Evolutionary conservation across 345 rosid genomes (phyloP).

Genomic region (Cardamine occulta): DNA sequence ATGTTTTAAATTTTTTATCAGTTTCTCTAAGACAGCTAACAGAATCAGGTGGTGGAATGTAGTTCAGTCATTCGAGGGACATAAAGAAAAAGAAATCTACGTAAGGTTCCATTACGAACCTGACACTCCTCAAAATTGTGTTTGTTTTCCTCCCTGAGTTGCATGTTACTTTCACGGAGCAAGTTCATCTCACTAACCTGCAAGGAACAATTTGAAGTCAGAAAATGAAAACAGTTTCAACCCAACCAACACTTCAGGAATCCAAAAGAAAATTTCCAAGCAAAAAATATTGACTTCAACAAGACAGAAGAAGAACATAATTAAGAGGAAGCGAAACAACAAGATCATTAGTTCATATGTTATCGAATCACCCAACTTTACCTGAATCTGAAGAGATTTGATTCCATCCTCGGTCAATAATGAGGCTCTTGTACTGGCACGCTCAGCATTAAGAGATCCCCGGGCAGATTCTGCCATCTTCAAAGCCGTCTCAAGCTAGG

Average conservation of each 20-base stretch:
- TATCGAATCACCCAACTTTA: slow-evolving; percentile 39
- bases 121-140: slow-evolving; percentile 96
- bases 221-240: slow-evolving; percentile 14
- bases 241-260: slow-evolving; percentile 10
- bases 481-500: slow-evolving; percentile 82
- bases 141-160: slow-evolving; percentile 95
- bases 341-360: slow-evolving; percentile 1
- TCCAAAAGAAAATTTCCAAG: slow-evolving; percentile 7
- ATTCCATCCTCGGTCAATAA: slow-evolving; percentile 87
- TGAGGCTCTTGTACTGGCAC: slow-evolving; percentile 71
- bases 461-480: slow-evolving; percentile 79
- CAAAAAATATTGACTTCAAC: slow-evolving; percentile 9
- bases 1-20: slow-evolving; percentile 23
- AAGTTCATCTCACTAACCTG: slow-evolving; percentile 90
- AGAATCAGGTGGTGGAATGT: slow-evolving; percentile 12
- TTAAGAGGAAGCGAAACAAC: slow-evolving; percentile 29
- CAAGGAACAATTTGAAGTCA: slow-evolving; percentile 30
- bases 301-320: slow-evolving; percentile 4
- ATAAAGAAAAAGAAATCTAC: slow-evolving; percentile 12
- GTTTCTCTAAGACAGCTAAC: slow-evolving; percentile 24
- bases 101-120: slow-evolving; percentile 50
- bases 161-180: slow-evolving; percentile 95
- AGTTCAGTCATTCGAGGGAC: slow-evolving; percentile 2
- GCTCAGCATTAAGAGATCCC: slow-evolving; percentile 73
- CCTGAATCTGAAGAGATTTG: slow-evolving; percentile 90